A percentile compares a stretch with the other conserved stretches of the same genome.
Evolutionary conservation across 2,329 filamentous ascomycete genomes (phyloP).

Genomic region (Shiraia sp.): DNA sequence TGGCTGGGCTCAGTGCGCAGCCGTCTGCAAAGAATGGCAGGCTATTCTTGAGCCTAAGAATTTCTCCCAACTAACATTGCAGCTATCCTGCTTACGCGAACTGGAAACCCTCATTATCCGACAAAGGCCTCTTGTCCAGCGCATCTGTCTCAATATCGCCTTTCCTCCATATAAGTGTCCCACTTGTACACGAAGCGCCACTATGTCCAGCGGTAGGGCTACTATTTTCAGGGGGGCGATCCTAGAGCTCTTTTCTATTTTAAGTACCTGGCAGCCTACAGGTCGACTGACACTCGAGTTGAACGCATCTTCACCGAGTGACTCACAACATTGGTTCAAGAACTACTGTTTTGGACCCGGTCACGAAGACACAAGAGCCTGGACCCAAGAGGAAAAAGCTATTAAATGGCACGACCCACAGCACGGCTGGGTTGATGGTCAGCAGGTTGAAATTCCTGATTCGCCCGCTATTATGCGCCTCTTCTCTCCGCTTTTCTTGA

Average conservation of each 20-base stretch:
- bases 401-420: too few species aligned
- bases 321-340: too few species aligned
- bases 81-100: conserved; percentile 16
- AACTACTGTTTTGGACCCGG: conserved; percentile 13
- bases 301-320: too few species aligned
- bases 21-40: conserved; percentile 21
- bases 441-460: conserved; percentile 11
- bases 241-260: conserved; percentile 19
- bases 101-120: conserved; percentile 4
- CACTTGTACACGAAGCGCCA: conserved; percentile 12
- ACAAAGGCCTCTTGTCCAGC: not conserved
- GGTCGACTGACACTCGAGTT: too few species aligned
- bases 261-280: too few species aligned
- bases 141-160: conserved; percentile 19
- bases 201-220: conserved; percentile 11
- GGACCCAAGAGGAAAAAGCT: too few species aligned
- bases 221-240: conserved; percentile 16
- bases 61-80: conserved; percentile 17
- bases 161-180: conserved; percentile 17
- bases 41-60: conserved; percentile 19
- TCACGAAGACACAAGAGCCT: conserved; percentile 15
- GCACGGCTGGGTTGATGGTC: too few species aligned
- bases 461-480: conserved; percentile 13
- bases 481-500: conserved; percentile 18
- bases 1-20: conserved; percentile 18